phyloP scores from a whole-genome alignment of 495 filamentous ascomycete genomes.

The Pseudomonodictys pantanalensis region DNA sequence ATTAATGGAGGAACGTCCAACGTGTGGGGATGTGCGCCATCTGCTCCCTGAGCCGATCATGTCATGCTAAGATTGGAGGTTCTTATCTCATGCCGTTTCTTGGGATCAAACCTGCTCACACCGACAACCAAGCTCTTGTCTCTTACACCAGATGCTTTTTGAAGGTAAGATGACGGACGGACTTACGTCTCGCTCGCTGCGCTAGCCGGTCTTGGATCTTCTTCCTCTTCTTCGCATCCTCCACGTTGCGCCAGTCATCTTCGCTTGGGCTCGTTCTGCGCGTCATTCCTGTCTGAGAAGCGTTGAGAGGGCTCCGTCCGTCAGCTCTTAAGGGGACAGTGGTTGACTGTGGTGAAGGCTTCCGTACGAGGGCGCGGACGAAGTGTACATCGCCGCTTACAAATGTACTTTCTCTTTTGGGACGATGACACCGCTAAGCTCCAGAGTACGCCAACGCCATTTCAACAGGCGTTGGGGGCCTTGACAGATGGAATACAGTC shows the following conservation, averaged over 20 bases:
- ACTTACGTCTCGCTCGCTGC: conserved; percentile 30
- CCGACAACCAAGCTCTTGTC: neutral
- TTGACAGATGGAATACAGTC: too few species aligned
- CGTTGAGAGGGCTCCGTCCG: too few species aligned
- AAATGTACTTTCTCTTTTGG: too few species aligned
- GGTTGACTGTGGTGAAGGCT: too few species aligned
- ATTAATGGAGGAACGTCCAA: neutral
- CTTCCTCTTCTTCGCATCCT: conserved; percentile 29
- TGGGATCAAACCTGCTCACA: too few species aligned
- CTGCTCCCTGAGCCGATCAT: neutral
- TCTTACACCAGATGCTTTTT: neutral
- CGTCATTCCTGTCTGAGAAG: conserved; percentile 1
- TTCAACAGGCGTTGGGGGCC: too few species aligned
- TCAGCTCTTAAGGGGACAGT: too few species aligned
- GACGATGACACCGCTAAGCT: too few species aligned
- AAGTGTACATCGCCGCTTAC: too few species aligned
- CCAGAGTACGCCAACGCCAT: too few species aligned
- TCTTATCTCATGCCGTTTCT: neutral
- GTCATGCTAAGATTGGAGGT: neutral
- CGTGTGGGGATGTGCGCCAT: neutral
- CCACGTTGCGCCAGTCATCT: conserved; percentile 25
- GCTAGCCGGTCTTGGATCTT: conserved; percentile 32
- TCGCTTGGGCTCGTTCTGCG: conserved; percentile 6
- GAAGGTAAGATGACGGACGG: neutral
- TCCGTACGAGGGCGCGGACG: too few species aligned